Evolutionary conservation across 352 stramenopile genomes (phyloP).

Genomic region (Phytophthora palmivora): DNA sequence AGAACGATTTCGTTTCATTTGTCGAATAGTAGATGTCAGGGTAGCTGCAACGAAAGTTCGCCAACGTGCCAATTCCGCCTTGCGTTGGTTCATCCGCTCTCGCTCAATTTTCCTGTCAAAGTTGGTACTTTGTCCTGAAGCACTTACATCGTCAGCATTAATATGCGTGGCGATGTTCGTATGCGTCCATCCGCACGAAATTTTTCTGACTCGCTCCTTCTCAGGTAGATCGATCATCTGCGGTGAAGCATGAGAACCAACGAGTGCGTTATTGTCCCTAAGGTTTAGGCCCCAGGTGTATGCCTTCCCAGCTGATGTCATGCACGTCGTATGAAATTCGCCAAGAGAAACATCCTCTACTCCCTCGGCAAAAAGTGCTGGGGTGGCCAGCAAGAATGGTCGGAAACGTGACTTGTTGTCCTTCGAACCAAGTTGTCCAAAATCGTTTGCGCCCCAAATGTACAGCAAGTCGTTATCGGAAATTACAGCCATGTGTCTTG

Average conservation of each 20-base stretch:
- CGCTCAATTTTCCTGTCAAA: constrained; percentile 42
- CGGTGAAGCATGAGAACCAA: constrained; percentile 46
- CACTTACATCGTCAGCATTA: constrained; percentile 20
- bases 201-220: constrained; percentile 47
- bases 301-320: constrained; percentile 50
- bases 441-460: constrained; percentile 83
- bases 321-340: constrained; percentile 76
- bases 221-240: constrained; percentile 40
- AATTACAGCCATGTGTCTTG: constrained; percentile 69
- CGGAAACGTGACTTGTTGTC: constrained; percentile 52
- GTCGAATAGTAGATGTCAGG: constrained; percentile 1
- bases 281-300: constrained; percentile 77
- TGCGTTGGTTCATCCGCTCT: constrained; percentile 34
- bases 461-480: constrained; percentile 77
- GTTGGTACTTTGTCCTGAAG: constrained; percentile 28
- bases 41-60: constrained; percentile 19
- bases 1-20: neutral
- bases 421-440: constrained; percentile 74
- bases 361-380: constrained; percentile 50
- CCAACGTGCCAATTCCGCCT: constrained; percentile 36
- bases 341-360: constrained; percentile 67
- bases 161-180: constrained; percentile 66
- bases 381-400: constrained; percentile 54
- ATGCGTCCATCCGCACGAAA: constrained; percentile 74
- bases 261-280: constrained; percentile 44